Evolutionary conservation across 2,329 filamentous ascomycete genomes (phyloP), one percentile per base, ranked within the genome.

Genomic region (Fusarium praegraminearum): DNA sequence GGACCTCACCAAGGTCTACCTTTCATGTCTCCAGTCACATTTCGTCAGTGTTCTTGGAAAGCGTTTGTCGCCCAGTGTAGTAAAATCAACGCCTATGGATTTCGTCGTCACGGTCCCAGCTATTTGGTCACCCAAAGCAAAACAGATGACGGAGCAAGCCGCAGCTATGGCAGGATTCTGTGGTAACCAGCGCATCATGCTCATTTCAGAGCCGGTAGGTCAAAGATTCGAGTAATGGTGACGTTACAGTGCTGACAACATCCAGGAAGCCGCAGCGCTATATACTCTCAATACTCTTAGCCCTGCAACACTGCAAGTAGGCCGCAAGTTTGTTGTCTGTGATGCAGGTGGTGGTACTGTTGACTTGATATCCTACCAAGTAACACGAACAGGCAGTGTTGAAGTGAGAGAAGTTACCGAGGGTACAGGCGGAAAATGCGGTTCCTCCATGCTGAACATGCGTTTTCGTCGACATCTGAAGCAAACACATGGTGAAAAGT

Each of bases 31-130:
- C 8, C 81, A 83, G n/a, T 75, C 79, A 7, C 82, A 88, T 65
- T 83, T 86, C 6, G 77, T 84, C 63, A 78, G 79, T 47, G 79
- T 80, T 1, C 74, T 88, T 18, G 76, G 81, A 43, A 75, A 79
- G 40, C 78, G 80, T 7, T 73, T 87, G 2, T 82, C 83, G 3
- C 73, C 76, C 2, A 78, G 77, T 3, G 78, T 84, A 22, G 76
- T 86, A 7, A 76, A 77, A 6, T 81, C 77, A 20, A 86, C 79
- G 0, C 79, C 82, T 1, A 80, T 86, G 65, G 82, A 88, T 56
- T 87, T 87, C 58, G 81, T 88, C 45, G 77, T 89, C 22, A 87
- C 87, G 0, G 86, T 89, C 1, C 87, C 87, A 1, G 86, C 86
- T 7, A 85, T 89, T 10, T 89, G 87, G 87, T 85, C 83, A 38